A percentile compares a stretch with the other conserved stretches of the same genome.
phyloP scores from a whole-genome alignment of 2,329 filamentous ascomycete species.

The Allantophomopsis lycopodina region DNA sequence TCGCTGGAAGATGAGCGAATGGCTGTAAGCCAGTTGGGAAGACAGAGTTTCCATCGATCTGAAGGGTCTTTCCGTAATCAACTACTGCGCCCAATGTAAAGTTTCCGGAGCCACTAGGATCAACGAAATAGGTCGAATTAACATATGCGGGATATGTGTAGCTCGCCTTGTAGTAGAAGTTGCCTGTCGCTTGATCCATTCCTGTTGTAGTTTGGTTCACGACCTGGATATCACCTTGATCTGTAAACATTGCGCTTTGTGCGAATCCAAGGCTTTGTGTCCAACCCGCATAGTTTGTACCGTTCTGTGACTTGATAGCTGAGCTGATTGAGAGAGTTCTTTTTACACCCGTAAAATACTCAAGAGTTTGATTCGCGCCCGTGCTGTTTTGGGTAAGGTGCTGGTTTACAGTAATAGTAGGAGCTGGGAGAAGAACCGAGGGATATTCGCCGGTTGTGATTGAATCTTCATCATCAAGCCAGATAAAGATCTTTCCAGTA shows the following conservation, averaged over 20 bases:
- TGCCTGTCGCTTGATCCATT: conserved; percentile 21
- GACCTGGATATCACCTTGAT: conserved; percentile 37
- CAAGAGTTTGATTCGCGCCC: conserved; percentile 43
- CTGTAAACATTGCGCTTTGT: conserved; percentile 39
- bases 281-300: conserved; percentile 33
- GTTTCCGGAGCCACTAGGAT: conserved; percentile 27
- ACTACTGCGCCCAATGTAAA: conserved; percentile 34
- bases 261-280: conserved; percentile 40
- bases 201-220: conserved; percentile 37
- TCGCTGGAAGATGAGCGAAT: conserved; percentile 24
- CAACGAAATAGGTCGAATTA: conserved; percentile 31
- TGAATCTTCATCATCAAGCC: conserved; percentile 38
- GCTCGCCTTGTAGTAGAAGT: conserved; percentile 15
- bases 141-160: conserved; percentile 50
- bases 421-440: conserved; percentile 17
- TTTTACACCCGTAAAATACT: conserved; percentile 40
- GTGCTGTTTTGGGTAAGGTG: conserved; percentile 27
- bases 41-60: conserved; percentile 28
- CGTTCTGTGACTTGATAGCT: conserved; percentile 31
- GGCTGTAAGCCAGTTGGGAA: conserved; percentile 49
- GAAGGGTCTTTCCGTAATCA: conserved; percentile 31
- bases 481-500: conserved; percentile 71
- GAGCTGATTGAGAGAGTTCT: conserved; percentile 41
- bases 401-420: conserved; percentile 36
- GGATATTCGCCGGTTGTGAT: conserved; percentile 35